Evolutionary conservation across 495 filamentous ascomycete species (phyloP).

Genomic region (Ascodesmis nigricans): DNA sequence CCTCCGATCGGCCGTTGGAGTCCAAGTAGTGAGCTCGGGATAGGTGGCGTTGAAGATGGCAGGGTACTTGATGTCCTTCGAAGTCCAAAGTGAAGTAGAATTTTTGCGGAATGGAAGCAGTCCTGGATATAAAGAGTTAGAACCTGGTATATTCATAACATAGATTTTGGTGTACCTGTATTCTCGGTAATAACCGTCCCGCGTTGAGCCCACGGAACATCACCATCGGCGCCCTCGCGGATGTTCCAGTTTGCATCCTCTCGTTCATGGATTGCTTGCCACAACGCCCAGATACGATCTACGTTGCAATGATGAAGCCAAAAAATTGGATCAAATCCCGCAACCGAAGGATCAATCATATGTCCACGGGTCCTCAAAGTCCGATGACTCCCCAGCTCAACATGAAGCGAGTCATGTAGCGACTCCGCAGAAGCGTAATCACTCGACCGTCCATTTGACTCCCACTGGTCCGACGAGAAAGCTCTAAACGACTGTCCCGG

Average conservation of each 20-base stretch:
- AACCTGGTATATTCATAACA: no score
- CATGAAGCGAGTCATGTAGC: slow-evolving; percentile 14
- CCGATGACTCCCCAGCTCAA: slow-evolving; percentile 7
- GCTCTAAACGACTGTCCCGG: slow-evolving; percentile 26
- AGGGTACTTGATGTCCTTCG: slow-evolving; percentile 16
- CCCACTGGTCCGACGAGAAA: slow-evolving; percentile 41
- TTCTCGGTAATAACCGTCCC: no score
- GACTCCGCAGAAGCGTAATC: slow-evolving; percentile 23
- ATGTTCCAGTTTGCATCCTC: no score
- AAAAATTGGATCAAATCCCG: slow-evolving; percentile 48
- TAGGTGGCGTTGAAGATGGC: slow-evolving; percentile 29
- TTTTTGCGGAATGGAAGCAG: slow-evolving; percentile 25
- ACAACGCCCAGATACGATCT: slow-evolving; percentile 48
- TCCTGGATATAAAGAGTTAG: no score
- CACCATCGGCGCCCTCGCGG: no score
- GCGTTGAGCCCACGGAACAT: no score
- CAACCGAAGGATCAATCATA: slow-evolving; percentile 16
- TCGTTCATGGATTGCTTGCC: slow-evolving; percentile 36
- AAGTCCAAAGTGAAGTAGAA: slow-evolving; percentile 20
- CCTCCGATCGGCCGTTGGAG: slow-evolving; percentile 24
- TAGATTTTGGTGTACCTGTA: no score
- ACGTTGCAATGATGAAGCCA: slow-evolving; percentile 42
- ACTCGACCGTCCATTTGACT: slow-evolving; percentile 35
- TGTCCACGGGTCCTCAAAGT: no score
- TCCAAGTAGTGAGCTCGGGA: slow-evolving; percentile 29